Percentiles rank a stretch among this genome's conserved stretches.
phyloP scores from a whole-genome alignment of 345 rosid species.

The Triadica sebifera region DNA sequence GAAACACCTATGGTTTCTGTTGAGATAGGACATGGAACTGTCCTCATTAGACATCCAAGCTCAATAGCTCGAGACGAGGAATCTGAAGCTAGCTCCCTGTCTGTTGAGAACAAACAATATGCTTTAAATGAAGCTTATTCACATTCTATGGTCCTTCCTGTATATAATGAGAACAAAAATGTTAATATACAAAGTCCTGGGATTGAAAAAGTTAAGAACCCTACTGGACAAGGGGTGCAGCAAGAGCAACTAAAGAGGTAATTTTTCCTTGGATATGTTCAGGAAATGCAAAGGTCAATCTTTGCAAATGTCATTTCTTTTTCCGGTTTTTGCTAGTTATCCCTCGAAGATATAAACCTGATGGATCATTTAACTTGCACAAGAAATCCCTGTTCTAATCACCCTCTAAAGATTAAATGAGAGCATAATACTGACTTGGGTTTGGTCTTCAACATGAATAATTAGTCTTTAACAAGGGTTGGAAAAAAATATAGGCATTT shows the following conservation, averaged over 20 bases:
- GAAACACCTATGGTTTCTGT: constrained; percentile 93
- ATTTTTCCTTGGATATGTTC: not conserved
- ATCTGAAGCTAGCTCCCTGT: constrained; percentile 94
- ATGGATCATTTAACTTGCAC: not conserved
- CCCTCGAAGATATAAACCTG: not conserved
- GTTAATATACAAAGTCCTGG: constrained; percentile 27
- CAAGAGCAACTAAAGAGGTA: constrained; percentile 70
- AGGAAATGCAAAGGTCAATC: not conserved
- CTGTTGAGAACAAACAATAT: constrained; percentile 67
- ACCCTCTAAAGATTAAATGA: constrained; percentile 1
- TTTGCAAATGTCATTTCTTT: not conserved
- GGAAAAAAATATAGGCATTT: constrained; percentile 1
- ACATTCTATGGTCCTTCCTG: constrained; percentile 41
- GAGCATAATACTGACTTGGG: not conserved
- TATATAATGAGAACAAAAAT: constrained; percentile 38
- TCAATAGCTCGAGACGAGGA: constrained; percentile 88
- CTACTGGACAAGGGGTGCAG: constrained; percentile 46
- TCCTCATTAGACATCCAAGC: constrained; percentile 78
- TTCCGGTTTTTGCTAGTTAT: not conserved
- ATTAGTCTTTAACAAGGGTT: not conserved
- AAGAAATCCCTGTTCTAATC: not conserved
- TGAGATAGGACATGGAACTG: constrained; percentile 96
- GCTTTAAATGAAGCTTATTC: constrained; percentile 62
- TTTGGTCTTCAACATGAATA: not conserved
- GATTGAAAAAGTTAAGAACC: constrained; percentile 38